phyloP scores from a whole-genome alignment of 768 basidiomycete genomes.

The Amanita jacksonii region DNA sequence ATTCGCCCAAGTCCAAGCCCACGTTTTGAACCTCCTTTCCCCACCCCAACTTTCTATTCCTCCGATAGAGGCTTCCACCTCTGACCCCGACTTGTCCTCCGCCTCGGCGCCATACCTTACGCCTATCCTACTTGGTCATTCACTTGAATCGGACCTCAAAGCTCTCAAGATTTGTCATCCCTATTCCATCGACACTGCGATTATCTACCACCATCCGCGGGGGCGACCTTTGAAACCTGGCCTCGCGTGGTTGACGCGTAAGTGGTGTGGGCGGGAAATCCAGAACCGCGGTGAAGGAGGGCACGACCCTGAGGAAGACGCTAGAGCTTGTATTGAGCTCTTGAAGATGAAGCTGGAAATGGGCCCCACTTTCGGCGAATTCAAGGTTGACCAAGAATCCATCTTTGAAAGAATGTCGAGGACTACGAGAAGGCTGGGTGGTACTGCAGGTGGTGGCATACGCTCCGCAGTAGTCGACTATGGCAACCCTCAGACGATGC shows the following conservation, averaged over 20 bases:
- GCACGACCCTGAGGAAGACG: slow-evolving; percentile 94
- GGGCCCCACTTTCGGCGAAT: slow-evolving; percentile 79
- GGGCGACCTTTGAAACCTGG: slow-evolving; percentile 92
- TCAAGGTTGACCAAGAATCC: slow-evolving; percentile 74
- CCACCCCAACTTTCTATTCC: slow-evolving; percentile 29
- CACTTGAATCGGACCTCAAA: slow-evolving; percentile 87
- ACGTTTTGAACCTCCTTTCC: slow-evolving; percentile 55
- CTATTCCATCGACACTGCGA: slow-evolving; percentile 82
- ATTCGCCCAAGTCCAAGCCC: slow-evolving; percentile 65
- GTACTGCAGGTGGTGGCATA: slow-evolving; percentile 37
- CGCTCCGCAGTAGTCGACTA: slow-evolving; percentile 70
- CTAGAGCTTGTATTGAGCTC: slow-evolving; percentile 78
- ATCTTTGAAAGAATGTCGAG: slow-evolving; percentile 82
- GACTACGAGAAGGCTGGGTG: slow-evolving; percentile 26
- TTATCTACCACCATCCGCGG: slow-evolving; percentile 87
- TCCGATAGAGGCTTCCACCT: slow-evolving; percentile 29
- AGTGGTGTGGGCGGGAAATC: slow-evolving; percentile 87
- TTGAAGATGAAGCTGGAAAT: slow-evolving; percentile 71
- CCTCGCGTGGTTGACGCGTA: slow-evolving; percentile 93
- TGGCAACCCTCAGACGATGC: slow-evolving; percentile 77
- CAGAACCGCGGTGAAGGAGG: slow-evolving; percentile 78
- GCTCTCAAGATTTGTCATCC: slow-evolving; percentile 85
- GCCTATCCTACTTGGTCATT: slow-evolving; percentile 87
- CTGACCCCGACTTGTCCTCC: slow-evolving; percentile 8
- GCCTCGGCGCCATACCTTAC: slow-evolving; percentile 30